These are phyloP conservation scores for Gillenia trifoliata DNA, from an alignment of 306 rosid species.

Conservation along the genomic window DNA sequence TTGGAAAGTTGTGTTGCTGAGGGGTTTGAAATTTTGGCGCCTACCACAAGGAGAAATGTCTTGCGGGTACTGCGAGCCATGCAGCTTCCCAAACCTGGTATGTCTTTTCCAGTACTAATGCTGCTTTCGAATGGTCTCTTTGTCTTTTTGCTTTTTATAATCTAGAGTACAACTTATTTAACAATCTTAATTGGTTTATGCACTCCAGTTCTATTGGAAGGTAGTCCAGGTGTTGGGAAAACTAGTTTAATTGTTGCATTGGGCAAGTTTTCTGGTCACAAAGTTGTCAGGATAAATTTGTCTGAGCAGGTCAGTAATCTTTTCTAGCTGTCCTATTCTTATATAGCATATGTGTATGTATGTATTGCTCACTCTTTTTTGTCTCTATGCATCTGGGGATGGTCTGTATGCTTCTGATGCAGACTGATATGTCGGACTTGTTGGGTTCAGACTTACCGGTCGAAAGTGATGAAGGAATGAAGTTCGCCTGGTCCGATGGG, in stretches of 20 bases:
- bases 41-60: slow-evolving; percentile 74
- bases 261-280: slow-evolving; percentile 76
- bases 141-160: neutral
- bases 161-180: neutral
- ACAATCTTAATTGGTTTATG: slow-evolving; percentile 16
- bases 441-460: slow-evolving; percentile 91
- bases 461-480: slow-evolving; percentile 80
- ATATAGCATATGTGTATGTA: neutral
- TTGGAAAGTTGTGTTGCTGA: slow-evolving; percentile 35
- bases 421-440: slow-evolving; percentile 98
- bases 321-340: neutral
- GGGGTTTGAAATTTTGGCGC: slow-evolving; percentile 72
- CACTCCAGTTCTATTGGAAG: slow-evolving; percentile 81
- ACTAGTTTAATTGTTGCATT: slow-evolving; percentile 87
- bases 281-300: slow-evolving; percentile 81
- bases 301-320: slow-evolving; percentile 76
- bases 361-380: neutral
- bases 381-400: neutral
- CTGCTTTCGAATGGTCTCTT: neutral
- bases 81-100: slow-evolving; percentile 96
- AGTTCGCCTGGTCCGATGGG: slow-evolving; percentile 96
- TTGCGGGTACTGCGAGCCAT: slow-evolving; percentile 80
- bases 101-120: neutral
- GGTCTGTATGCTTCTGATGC: slow-evolving; percentile 24
- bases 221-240: slow-evolving; percentile 99